Conservation (phyloP, 352 stramenopile genomes). For the Pythium scleroteichum region DNA sequence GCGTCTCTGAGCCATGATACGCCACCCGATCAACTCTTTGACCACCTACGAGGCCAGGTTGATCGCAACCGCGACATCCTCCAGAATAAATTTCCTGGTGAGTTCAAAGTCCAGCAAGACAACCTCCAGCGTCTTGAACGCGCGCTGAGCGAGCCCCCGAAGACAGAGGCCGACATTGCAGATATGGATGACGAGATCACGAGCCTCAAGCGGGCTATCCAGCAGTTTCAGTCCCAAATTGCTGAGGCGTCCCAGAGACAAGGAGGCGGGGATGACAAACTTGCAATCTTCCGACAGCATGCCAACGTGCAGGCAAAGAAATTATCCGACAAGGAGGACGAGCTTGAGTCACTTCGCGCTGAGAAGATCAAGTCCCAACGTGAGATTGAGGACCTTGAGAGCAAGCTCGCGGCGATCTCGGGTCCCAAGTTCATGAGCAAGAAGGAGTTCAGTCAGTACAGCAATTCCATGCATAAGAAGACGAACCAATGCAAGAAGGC, state of each 20-base stretch:
- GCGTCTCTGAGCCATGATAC: constrained; percentile 74
- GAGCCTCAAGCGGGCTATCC: constrained; percentile 58
- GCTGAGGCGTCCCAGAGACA: constrained; percentile 60
- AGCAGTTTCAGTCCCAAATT: constrained; percentile 70
- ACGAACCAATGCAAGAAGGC: constrained; percentile 91
- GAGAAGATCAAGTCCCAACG: constrained; percentile 63
- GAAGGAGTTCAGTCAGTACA: constrained; percentile 91
- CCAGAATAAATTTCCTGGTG: constrained; percentile 64
- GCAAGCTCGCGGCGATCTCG: constrained; percentile 57
- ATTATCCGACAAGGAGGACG: constrained; percentile 86
- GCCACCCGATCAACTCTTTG: constrained; percentile 86
- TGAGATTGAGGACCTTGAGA: constrained; percentile 75
- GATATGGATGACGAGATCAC: constrained; percentile 86
- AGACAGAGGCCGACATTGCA: constrained; percentile 85
- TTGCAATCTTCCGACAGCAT: constrained; percentile 91
- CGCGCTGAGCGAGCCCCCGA: constrained; percentile 69
- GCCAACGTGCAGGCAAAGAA: constrained; percentile 88
- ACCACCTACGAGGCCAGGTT: constrained; percentile 80
- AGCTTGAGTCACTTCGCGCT: constrained; percentile 68
- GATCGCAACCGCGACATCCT: constrained; percentile 73
- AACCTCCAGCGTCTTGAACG: constrained; percentile 76
- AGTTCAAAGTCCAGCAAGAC: constrained; percentile 77
- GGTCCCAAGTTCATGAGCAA: constrained; percentile 82
- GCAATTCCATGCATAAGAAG: constrained; percentile 88
- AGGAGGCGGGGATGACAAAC: constrained; percentile 86